A percentile compares a stretch with the other conserved stretches of the same genome.
These are phyloP conservation scores for Aspergillus sclerotioniger DNA, from an alignment of 495 filamentous ascomycete species.

Conservation along the genomic window DNA sequence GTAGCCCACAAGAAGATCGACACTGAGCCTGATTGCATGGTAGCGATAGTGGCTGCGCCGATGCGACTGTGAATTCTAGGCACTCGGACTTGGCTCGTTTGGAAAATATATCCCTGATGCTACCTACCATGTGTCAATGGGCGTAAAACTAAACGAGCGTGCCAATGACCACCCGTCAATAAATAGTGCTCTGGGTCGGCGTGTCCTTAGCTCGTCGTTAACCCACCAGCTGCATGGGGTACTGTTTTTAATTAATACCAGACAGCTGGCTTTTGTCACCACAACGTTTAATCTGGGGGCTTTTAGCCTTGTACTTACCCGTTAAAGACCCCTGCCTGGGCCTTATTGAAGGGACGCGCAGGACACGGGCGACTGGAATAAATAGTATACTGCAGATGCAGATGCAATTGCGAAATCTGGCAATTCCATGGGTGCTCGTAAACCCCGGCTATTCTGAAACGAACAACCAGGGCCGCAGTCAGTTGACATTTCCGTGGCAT, in stretches of 20 bases:
- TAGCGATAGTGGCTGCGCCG: background rate
- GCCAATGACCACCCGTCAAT: background rate
- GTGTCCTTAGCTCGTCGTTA: background rate
- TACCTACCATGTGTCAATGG: background rate
- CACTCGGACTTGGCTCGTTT: background rate
- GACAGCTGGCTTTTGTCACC: background rate
- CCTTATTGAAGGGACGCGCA: no score
- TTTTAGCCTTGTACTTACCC: background rate
- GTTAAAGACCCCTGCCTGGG: background rate
- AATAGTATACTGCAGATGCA: no score
- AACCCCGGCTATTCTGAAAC: background rate
- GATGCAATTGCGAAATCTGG: background rate
- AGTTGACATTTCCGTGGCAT: background rate
- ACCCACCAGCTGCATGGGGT: background rate
- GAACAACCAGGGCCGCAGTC: background rate
- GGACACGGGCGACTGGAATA: no score
- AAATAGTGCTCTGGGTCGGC: background rate
- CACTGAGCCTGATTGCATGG: background rate
- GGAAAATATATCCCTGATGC: background rate
- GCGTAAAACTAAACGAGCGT: background rate
- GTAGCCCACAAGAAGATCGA: background rate
- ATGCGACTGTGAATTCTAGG: background rate
- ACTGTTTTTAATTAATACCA: background rate
- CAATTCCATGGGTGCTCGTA: background rate
- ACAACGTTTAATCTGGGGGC: background rate